Evolutionary conservation across 495 filamentous ascomycete genomes (phyloP).

Genomic region (Penicillium coprophilum): DNA sequence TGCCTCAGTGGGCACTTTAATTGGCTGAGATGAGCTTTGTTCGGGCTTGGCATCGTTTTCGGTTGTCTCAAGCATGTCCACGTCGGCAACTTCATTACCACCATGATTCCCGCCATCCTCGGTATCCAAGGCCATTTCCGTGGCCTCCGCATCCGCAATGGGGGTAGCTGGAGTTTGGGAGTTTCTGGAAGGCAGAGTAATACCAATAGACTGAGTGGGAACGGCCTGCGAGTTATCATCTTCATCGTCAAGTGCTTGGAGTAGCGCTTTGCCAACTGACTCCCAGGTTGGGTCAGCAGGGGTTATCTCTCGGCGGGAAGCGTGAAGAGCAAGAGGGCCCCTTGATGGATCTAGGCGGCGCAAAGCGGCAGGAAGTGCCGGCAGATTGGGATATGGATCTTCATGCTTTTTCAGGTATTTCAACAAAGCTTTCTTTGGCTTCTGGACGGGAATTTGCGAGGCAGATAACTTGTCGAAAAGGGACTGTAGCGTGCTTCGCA

Average conservation of each 20-base stretch:
- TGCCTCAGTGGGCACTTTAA: constrained; percentile 20
- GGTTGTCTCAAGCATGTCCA: constrained; percentile 14
- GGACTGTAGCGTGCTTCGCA: constrained; percentile 63
- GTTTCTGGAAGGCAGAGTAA: constrained; percentile 37
- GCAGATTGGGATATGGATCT: constrained; percentile 78
- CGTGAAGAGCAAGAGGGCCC: constrained; percentile 29
- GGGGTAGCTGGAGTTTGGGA: constrained; percentile 18
- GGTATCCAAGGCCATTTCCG: constrained; percentile 10
- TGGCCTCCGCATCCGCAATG: constrained; percentile 19
- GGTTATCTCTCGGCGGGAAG: constrained; percentile 34
- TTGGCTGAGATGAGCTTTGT: constrained; percentile 1
- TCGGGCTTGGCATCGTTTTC: constrained; percentile 19
- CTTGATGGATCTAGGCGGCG: constrained; percentile 32
- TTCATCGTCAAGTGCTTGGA: constrained; percentile 49
- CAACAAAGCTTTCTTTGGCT: constrained; percentile 62
- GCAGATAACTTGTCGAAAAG: constrained; percentile 73
- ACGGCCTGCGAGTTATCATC: constrained; percentile 35
- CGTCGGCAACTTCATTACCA: constrained; percentile 18
- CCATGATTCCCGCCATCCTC: constrained; percentile 11
- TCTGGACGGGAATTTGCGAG: constrained; percentile 62
- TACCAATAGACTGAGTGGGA: constrained; percentile 39
- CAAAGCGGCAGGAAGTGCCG: constrained; percentile 45
- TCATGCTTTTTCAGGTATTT: constrained; percentile 62
- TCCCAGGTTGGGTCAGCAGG: constrained; percentile 50
- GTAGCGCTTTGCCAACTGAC: constrained; percentile 56